A percentile compares a stretch with the other conserved stretches of the same genome.
Conservation (phyloP, 805 yeast species). For the Zygosaccharomyces lentus region DNA sequence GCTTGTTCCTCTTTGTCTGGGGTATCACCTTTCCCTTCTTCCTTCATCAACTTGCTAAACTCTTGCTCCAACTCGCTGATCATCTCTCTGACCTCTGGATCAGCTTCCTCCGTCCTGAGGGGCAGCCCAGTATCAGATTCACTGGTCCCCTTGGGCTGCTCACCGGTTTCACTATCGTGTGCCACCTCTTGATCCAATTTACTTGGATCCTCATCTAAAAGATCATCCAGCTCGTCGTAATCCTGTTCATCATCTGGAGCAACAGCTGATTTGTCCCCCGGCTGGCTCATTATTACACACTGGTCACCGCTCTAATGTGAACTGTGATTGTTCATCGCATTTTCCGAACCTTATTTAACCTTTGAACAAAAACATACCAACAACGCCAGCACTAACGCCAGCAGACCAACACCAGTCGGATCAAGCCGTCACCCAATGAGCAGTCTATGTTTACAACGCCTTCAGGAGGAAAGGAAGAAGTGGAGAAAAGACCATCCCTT, state of each 20-base stretch:
- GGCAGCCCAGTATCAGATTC: not conserved
- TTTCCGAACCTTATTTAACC: not conserved
- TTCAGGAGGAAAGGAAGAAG: constrained; percentile 93
- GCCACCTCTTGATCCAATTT: constrained; percentile 34
- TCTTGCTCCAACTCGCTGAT: constrained; percentile 27
- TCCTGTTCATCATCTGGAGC: constrained; percentile 38
- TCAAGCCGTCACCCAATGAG: constrained; percentile 32
- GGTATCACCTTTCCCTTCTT: constrained; percentile 17
- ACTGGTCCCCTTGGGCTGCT: constrained; percentile 16
- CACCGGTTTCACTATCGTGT: constrained; percentile 16
- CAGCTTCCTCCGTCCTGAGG: constrained; percentile 10
- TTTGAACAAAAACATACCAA: not conserved
- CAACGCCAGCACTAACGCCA: not conserved
- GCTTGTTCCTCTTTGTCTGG: constrained; percentile 14
- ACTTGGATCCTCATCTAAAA: constrained; percentile 66
- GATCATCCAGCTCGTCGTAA: constrained; percentile 73
- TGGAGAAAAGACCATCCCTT: constrained; percentile 99
- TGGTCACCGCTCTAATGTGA: not conserved
- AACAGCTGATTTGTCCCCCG: not conserved
- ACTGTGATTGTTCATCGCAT: not conserved
- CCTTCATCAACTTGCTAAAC: constrained; percentile 25
- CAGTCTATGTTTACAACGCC: constrained; percentile 69
- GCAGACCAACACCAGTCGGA: not conserved
- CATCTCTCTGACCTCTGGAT: constrained; percentile 35
- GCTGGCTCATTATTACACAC: not conserved